Evolutionary conservation across 257 asterid species (phyloP).

Genomic region (Solanum etuberosum): DNA sequence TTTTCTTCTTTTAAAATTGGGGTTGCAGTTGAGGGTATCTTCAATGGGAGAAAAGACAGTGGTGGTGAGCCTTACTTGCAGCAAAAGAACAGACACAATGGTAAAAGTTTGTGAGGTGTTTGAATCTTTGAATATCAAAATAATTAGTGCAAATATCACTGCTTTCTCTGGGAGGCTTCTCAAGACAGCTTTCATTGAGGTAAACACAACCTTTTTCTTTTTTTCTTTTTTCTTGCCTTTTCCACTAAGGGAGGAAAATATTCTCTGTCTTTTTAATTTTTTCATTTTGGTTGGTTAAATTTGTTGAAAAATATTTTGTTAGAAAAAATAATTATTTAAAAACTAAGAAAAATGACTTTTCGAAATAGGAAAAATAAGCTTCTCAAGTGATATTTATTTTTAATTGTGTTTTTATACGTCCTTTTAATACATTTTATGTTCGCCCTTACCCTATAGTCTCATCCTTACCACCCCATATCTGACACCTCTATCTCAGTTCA

Average conservation of each 20-base stretch:
- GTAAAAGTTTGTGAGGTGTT: constrained; percentile 67
- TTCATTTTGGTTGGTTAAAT: neutral
- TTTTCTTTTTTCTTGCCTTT: neutral
- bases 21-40: constrained; percentile 51
- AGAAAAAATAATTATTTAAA: neutral
- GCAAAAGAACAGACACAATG: constrained; percentile 66
- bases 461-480: neutral
- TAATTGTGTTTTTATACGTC: neutral
- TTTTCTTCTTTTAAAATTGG: no score
- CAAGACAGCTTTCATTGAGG: constrained; percentile 73
- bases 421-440: neutral
- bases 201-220: neutral
- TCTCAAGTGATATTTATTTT: no score
- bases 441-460: neutral
- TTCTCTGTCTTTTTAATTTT: neutral
- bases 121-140: constrained; percentile 63
- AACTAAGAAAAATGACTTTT: neutral
- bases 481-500: neutral
- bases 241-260: neutral
- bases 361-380: neutral
- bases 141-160: constrained; percentile 60
- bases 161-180: constrained; percentile 55
- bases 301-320: neutral
- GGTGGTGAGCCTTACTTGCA: constrained; percentile 73
- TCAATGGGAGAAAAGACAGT: constrained; percentile 55